Percentiles rank a stretch among this genome's conserved stretches.
Conservation (phyloP, 1,284 basidiomycete genomes). For the Apiotrichum gracile region DNA sequence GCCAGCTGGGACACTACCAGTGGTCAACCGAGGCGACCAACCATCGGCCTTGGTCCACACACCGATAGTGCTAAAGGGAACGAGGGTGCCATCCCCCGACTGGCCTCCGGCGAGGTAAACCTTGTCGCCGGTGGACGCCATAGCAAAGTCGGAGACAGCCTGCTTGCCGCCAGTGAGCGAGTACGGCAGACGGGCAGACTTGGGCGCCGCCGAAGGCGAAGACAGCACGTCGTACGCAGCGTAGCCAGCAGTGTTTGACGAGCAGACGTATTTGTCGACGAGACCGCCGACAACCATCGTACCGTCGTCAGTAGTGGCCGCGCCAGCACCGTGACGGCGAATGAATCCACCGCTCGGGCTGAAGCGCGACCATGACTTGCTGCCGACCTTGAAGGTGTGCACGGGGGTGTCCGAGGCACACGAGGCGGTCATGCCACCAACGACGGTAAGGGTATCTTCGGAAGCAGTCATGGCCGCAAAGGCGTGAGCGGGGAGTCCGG, state of each 20-base stretch:
- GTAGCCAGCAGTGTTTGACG: constrained; percentile 29
- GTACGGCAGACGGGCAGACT: constrained; percentile 22
- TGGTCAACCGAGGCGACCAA: constrained; percentile 34
- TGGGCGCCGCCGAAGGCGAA: constrained; percentile 16
- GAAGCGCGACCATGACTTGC: constrained; percentile 26
- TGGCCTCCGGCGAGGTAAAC: constrained; percentile 42
- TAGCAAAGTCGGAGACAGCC: constrained; percentile 44
- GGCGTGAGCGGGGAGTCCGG: constrained; percentile 41
- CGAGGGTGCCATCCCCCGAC: constrained; percentile 31
- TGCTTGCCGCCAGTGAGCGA: constrained; percentile 33
- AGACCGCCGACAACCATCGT: constrained; percentile 43
- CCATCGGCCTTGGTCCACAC: constrained; percentile 33
- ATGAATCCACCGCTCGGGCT: constrained; percentile 26
- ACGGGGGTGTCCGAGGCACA: constrained; percentile 33
- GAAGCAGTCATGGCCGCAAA: constrained; percentile 36
- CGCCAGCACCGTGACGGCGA: constrained; percentile 35
- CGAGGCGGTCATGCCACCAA: constrained; percentile 43
- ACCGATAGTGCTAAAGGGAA: constrained; percentile 31
- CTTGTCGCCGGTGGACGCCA: constrained; percentile 29
- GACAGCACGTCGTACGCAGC: constrained; percentile 35
- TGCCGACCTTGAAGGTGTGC: constrained; percentile 34
- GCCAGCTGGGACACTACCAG: constrained; percentile 37
- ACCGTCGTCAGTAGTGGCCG: constrained; percentile 23
- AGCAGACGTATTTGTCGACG: constrained; percentile 40
- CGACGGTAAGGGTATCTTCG: constrained; percentile 29